These are phyloP conservation scores for Marasmius fiardii DNA, from an alignment of 1,284 basidiomycete species.

Conservation along the genomic window DNA sequence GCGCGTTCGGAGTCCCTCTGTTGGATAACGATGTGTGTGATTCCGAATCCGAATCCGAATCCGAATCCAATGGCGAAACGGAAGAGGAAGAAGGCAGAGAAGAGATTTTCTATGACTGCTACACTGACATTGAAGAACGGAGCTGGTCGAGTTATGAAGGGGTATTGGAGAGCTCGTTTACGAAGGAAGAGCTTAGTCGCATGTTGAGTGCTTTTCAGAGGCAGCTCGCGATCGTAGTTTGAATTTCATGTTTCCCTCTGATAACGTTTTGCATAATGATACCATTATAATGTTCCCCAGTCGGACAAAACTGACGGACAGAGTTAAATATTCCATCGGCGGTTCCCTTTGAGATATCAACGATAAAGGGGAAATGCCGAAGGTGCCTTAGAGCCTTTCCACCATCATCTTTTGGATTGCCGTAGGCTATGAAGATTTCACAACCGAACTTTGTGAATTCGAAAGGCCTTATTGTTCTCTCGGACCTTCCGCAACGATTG, in stretches of 20 bases:
- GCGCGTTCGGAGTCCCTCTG: not conserved
- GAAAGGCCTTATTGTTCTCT: not conserved
- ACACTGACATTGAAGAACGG: not conserved
- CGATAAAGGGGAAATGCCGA: not conserved
- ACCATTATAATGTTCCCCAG: no score
- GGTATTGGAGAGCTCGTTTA: not conserved
- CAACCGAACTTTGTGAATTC: conserved; percentile 7
- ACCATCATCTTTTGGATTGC: conserved; percentile 7
- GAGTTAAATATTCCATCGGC: no score
- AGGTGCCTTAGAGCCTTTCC: conserved; percentile 8
- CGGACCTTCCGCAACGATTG: conserved; percentile 1
- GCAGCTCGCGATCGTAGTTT: no score
- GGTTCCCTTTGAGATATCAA: conserved; percentile 4
- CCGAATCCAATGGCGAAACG: no score
- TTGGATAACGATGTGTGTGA: no score
- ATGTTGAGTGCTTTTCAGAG: not conserved
- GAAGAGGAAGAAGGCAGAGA: not conserved
- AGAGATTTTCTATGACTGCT: not conserved
- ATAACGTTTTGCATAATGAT: no score
- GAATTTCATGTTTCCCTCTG: no score
- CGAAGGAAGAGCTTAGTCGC: not conserved
- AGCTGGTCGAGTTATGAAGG: not conserved
- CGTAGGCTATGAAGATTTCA: conserved; percentile 5
- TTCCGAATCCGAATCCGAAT: no score
- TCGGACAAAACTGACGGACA: no score